phyloP scores from a whole-genome alignment of 1,139 yeast genomes.

The Pichia sp. region DNA sequence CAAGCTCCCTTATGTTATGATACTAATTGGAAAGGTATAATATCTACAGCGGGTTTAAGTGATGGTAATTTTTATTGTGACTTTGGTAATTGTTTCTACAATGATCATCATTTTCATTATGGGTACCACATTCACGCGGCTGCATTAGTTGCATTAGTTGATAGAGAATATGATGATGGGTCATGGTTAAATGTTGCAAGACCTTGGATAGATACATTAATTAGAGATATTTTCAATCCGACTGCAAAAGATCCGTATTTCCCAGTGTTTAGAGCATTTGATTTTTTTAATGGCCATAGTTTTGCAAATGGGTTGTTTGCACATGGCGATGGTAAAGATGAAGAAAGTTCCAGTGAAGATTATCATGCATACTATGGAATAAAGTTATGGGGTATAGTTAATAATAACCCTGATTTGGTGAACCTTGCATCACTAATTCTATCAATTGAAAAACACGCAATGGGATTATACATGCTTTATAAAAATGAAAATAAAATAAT shows the following conservation, averaged over 20 bases:
- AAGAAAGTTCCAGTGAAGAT: slow-evolving; percentile 74
- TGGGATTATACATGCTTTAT: slow-evolving; percentile 58
- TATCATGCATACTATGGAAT: slow-evolving; percentile 68
- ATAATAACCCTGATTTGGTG: slow-evolving; percentile 47
- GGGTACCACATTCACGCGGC: slow-evolving; percentile 74
- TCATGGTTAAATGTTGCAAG: slow-evolving; percentile 47
- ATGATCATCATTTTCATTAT: slow-evolving; percentile 80
- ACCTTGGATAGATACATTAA: slow-evolving; percentile 51
- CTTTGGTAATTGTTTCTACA: slow-evolving; percentile 72
- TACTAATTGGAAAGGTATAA: slow-evolving; percentile 65
- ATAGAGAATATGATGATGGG: slow-evolving; percentile 37
- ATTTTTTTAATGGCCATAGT: slow-evolving; percentile 74
- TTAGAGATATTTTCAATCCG: slow-evolving; percentile 71
- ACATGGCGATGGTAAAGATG: slow-evolving; percentile 74
- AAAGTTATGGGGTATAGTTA: slow-evolving; percentile 61
- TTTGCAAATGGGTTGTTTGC: slow-evolving; percentile 76
- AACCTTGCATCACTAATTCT: slow-evolving; percentile 57
- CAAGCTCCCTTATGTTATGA: slow-evolving; percentile 63
- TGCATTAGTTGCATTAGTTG: slow-evolving; percentile 56
- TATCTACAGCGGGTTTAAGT: slow-evolving; percentile 55
- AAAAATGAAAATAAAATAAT: slow-evolving; percentile 45
- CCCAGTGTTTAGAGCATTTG: slow-evolving; percentile 74
- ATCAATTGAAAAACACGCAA: slow-evolving; percentile 49
- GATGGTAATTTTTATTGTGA: slow-evolving; percentile 48
- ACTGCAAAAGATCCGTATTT: slow-evolving; percentile 47